A percentile compares a stretch with the other conserved stretches of the same genome.
Evolutionary conservation across 805 yeast genomes (phyloP).

Genomic region (Saccharomyces kudriavzevii): DNA sequence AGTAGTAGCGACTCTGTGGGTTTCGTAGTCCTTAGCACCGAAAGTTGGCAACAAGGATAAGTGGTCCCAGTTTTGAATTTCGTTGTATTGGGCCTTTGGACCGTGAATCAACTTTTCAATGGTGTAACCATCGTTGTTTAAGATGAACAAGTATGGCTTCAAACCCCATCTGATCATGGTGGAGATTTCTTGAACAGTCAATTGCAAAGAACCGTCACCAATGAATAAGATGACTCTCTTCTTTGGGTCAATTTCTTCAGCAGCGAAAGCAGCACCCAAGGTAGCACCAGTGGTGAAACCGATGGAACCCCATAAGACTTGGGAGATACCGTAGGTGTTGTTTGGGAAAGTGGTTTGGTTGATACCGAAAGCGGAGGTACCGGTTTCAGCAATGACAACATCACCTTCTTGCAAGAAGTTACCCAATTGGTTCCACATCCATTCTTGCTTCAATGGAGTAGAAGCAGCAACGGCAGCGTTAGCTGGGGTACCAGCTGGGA

Average conservation of each 20-base stretch:
- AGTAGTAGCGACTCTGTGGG: conserved; percentile 43
- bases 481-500: conserved; percentile 44
- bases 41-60: conserved; percentile 43
- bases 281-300: conserved; percentile 65
- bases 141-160: conserved; percentile 59
- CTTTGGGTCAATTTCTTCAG: conserved; percentile 51
- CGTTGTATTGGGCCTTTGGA: conserved; percentile 54
- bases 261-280: conserved; percentile 61
- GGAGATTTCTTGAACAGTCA: conserved; percentile 66
- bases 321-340: conserved; percentile 57
- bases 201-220: conserved; percentile 72
- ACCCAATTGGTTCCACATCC: conserved; percentile 59
- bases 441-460: conserved; percentile 52
- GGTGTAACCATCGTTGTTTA: conserved; percentile 69
- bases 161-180: conserved; percentile 60
- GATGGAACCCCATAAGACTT: conserved; percentile 70
- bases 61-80: conserved; percentile 64
- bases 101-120: conserved; percentile 71
- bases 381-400: conserved; percentile 62
- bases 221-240: conserved; percentile 60
- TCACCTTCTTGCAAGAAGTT: conserved; percentile 61
- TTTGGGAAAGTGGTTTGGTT: conserved; percentile 58
- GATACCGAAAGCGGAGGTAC: conserved; percentile 70
- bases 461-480: conserved; percentile 38
- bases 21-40: conserved; percentile 47